A percentile compares a stretch with the other conserved stretches of the same genome.
These are phyloP conservation scores for Oemleria cerasiformis DNA, from an alignment of 306 rosid species.

Conservation along the genomic window DNA sequence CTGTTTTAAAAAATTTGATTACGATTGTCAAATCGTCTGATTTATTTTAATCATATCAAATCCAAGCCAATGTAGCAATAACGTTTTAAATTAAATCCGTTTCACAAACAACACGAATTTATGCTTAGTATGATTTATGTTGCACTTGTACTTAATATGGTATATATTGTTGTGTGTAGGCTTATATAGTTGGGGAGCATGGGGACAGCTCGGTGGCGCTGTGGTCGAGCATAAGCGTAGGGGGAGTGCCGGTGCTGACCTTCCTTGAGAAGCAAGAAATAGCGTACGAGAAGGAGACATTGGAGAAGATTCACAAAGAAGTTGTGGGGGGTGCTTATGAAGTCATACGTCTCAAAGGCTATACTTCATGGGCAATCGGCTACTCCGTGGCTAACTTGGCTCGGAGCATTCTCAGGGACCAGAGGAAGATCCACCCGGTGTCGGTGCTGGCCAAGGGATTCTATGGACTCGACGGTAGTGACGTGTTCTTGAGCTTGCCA, in stretches of 20 bases:
- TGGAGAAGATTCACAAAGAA: conserved; percentile 67
- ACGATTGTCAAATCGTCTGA: too few species aligned
- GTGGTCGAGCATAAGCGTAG: conserved; percentile 93
- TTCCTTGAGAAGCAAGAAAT: conserved; percentile 68
- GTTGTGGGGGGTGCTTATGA: conserved; percentile 72
- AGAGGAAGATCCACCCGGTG: conserved; percentile 79
- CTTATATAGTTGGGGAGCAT: conserved; percentile 89
- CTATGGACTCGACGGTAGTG: conserved; percentile 60
- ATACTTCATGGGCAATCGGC: conserved; percentile 96
- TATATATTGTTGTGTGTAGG: conserved; percentile 33
- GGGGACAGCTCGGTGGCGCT: conserved; percentile 97
- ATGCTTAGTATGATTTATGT: too few species aligned
- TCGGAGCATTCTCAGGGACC: conserved; percentile 61
- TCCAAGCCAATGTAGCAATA: too few species aligned
- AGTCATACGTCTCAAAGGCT: conserved; percentile 79
- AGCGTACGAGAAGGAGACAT: conserved; percentile 61
- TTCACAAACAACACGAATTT: too few species aligned
- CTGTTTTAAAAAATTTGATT: too few species aligned
- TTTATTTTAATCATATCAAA: too few species aligned
- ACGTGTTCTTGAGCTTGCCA: conserved; percentile 81
- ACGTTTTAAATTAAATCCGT: too few species aligned
- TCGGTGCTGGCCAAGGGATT: conserved; percentile 74
- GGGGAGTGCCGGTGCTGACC: conserved; percentile 85
- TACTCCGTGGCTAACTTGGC: conserved; percentile 72
- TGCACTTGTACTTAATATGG: not conserved